Evolutionary conservation across 2,329 filamentous ascomycete species (phyloP), one percentile per base, ranked within the genome.

Genomic region (Aspergillus ochraceoroseus): DNA sequence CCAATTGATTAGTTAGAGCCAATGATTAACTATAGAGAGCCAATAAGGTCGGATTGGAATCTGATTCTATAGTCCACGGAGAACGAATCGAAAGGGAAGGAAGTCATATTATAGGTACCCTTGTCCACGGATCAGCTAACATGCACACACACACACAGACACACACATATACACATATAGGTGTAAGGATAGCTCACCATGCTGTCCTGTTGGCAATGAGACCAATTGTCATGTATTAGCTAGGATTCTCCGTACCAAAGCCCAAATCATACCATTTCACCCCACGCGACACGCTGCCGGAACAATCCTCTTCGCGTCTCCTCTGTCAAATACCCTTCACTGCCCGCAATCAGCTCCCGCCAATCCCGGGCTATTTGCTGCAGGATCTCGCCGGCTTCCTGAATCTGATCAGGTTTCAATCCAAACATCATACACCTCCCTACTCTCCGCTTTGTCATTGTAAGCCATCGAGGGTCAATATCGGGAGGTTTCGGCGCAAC

Each of bases 391-490:
- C 74, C 77, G 0, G 81, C 82, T 34, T 76, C 72, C 5, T 65
- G 52, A 3, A 77, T 67, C 57, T 88, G 83, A 19, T 61, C 54
- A 1, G 66, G 62, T n/a, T 68, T 67, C 52, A 86, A 72, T 2
- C 86, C 86, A 57, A 87, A 90, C 47, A 74, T 76, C 50, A 90
- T 77, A 60, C 86, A 89, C 65, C 80, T 81, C 2, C 85, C 85
- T 18, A 90, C 68, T 12, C 85, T 75, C 9, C 69, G 56, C 57
- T 80, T 83, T 28, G 83, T 74, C 43, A 82, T 76, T 3, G 79
- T 76, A 23, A 88, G 76, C 85, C 85, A 92, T 57, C 79, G 72
- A 12, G 80, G 70, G 59, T 72, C 54, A 55, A 71, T 45, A 28
- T 50, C 44, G 38, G 57, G 58, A 20, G 52, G 53, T 41, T 54